phyloP scores from a whole-genome alignment of 345 rosid genomes.

The Sonneratia caseolaris region DNA sequence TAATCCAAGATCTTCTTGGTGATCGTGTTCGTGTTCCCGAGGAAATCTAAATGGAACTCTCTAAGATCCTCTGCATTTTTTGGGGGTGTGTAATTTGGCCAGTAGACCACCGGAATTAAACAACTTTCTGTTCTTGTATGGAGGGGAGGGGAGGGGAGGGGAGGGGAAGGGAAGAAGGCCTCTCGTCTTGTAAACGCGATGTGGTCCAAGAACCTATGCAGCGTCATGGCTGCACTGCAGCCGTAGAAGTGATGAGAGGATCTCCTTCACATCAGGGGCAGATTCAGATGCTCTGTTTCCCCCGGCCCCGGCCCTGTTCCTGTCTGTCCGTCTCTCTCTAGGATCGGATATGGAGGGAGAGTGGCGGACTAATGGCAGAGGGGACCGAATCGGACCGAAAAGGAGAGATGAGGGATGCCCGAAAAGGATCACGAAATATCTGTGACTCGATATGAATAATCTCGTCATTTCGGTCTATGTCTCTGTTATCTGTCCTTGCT shows the following conservation, averaged over 20 bases:
- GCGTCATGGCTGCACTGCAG: neutral
- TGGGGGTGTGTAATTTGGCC: neutral
- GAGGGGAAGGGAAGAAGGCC: neutral
- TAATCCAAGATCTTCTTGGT: neutral
- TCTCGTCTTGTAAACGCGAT: neutral
- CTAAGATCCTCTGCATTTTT: neutral
- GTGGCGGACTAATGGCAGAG: neutral
- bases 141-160: neutral
- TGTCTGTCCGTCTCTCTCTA: neutral
- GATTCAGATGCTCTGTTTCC: neutral
- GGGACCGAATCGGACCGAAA: constrained; percentile 33
- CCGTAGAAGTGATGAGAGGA: neutral
- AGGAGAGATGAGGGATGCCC: constrained; percentile 1
- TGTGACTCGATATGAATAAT: constrained; percentile 25
- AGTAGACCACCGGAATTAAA: too few species aligned
- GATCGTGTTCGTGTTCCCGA: neutral
- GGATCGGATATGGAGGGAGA: neutral
- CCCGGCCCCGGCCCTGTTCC: neutral
- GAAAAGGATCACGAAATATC: constrained; percentile 54
- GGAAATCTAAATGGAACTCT: neutral
- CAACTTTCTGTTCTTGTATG: neutral
- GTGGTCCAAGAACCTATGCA: constrained; percentile 4
- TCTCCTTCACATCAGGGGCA: neutral
- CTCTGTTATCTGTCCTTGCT: neutral
- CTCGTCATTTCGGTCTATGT: neutral